phyloP scores from a whole-genome alignment of 148 eudicot genomes.

The Cornus suecica region DNA sequence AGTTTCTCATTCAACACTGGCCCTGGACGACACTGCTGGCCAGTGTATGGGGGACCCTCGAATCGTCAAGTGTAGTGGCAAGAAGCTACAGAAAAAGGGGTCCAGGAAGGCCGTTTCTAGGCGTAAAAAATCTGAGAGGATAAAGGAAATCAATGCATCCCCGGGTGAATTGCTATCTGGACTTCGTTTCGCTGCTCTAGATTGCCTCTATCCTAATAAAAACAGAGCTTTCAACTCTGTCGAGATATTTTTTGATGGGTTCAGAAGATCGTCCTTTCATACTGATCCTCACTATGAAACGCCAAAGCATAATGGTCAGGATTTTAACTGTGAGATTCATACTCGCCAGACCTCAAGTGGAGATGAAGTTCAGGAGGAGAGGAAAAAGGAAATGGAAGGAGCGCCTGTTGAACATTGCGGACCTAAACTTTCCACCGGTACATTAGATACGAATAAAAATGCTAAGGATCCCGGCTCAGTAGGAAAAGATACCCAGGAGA shows the following conservation, averaged over 20 bases:
- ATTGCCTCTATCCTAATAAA: conserved; percentile 36
- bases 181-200: conserved; percentile 47
- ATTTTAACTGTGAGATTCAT: not conserved
- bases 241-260: conserved; percentile 38
- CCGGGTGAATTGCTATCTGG: conserved; percentile 58
- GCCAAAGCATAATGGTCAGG: not conserved
- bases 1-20: conserved; percentile 1
- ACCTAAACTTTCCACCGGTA: not conserved
- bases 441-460: conserved; percentile 1
- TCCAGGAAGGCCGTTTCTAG: conserved; percentile 26
- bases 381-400: conserved; percentile 10
- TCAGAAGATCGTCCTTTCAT: conserved; percentile 44
- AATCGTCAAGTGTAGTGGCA: conserved; percentile 23
- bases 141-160: conserved; percentile 30
- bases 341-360: not conserved
- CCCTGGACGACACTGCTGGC: conserved; percentile 3
- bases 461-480: not conserved
- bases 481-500: not conserved
- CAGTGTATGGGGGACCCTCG: conserved; percentile 20
- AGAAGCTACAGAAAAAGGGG: conserved; percentile 26
- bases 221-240: conserved; percentile 38
- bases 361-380: conserved; percentile 8
- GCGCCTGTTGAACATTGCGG: not conserved
- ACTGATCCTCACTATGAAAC: conserved; percentile 20
- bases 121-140: conserved; percentile 12